These are phyloP conservation scores for Fomitopsis betulina DNA, from an alignment of 1,284 basidiomycete species.

Conservation along the genomic window DNA sequence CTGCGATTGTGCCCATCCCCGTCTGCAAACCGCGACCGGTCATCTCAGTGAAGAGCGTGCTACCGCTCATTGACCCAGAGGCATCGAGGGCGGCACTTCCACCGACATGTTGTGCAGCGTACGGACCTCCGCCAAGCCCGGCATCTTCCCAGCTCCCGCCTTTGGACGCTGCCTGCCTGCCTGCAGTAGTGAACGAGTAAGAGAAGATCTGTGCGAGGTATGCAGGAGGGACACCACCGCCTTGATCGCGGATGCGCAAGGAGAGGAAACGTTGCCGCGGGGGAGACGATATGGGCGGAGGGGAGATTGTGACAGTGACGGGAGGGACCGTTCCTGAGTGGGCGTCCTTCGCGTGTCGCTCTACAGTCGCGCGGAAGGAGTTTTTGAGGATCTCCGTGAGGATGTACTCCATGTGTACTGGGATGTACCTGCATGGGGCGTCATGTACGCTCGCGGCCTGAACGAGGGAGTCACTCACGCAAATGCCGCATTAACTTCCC, in stretches of 20 bases:
- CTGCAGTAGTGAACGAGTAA: conserved; percentile 87
- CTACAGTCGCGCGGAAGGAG: conserved; percentile 86
- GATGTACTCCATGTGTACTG: conserved; percentile 87
- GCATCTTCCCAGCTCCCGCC: conserved; percentile 35
- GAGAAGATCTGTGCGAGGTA: conserved; percentile 82
- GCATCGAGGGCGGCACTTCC: conserved; percentile 61
- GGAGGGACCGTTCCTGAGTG: conserved; percentile 47
- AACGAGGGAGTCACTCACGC: conserved; percentile 47
- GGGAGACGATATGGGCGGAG: conserved; percentile 31
- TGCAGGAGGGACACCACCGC: conserved; percentile 74
- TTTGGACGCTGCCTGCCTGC: conserved; percentile 28
- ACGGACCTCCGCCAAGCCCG: conserved; percentile 55
- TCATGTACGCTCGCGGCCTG: not conserved
- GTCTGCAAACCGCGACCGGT: conserved; percentile 72
- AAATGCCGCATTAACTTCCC: conserved; percentile 66
- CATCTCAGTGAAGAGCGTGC: conserved; percentile 69
- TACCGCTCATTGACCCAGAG: conserved; percentile 41
- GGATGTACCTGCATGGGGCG: conserved; percentile 62
- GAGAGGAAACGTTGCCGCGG: conserved; percentile 50
- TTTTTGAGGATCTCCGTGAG: conserved; percentile 87
- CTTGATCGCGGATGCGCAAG: conserved; percentile 80
- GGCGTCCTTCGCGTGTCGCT: conserved; percentile 51
- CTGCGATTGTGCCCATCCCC: conserved; percentile 73
- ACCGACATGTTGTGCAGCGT: conserved; percentile 69
- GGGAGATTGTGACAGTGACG: conserved; percentile 69